Percentiles rank a stretch among this genome's conserved stretches.
Evolutionary conservation across 1,284 basidiomycete species (phyloP).

Genomic region (Mycosarcoma maydis): DNA sequence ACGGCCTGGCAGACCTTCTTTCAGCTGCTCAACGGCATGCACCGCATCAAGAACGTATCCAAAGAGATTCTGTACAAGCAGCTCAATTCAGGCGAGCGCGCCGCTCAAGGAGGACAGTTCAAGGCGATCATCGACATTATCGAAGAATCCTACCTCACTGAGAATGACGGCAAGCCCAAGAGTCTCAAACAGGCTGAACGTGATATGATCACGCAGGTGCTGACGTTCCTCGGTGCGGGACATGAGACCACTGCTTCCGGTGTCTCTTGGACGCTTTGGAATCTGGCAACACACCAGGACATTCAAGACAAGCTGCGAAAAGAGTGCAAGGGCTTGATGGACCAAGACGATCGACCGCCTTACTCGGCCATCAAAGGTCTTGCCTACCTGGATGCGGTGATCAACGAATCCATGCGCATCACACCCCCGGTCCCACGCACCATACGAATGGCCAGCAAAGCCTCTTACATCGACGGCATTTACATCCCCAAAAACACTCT

Average conservation of each 20-base stretch:
- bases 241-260: constrained; percentile 74
- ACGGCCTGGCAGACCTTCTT: constrained; percentile 5
- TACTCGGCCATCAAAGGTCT: constrained; percentile 75
- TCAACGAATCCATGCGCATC: constrained; percentile 63
- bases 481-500: constrained; percentile 49
- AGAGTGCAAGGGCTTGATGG: constrained; percentile 69
- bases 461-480: constrained; percentile 46
- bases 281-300: constrained; percentile 72
- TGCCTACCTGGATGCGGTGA: constrained; percentile 80
- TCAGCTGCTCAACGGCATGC: constrained; percentile 41
- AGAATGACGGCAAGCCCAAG: constrained; percentile 47
- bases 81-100: constrained; percentile 42
- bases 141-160: constrained; percentile 33
- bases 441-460: constrained; percentile 33
- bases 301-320: constrained; percentile 73
- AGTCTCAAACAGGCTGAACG: constrained; percentile 48
- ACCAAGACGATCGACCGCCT: constrained; percentile 40
- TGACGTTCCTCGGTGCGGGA: constrained; percentile 58
- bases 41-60: constrained; percentile 49
- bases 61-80: constrained; percentile 53
- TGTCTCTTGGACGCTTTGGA: constrained; percentile 78
- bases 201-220: constrained; percentile 52
- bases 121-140: constrained; percentile 50
- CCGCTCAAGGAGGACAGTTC: constrained; percentile 9
- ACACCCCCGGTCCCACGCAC: constrained; percentile 54